A percentile compares a stretch with the other conserved stretches of the same genome.
Conservation (phyloP, 768 basidiomycete genomes). For the Leccinum uliginosum region DNA sequence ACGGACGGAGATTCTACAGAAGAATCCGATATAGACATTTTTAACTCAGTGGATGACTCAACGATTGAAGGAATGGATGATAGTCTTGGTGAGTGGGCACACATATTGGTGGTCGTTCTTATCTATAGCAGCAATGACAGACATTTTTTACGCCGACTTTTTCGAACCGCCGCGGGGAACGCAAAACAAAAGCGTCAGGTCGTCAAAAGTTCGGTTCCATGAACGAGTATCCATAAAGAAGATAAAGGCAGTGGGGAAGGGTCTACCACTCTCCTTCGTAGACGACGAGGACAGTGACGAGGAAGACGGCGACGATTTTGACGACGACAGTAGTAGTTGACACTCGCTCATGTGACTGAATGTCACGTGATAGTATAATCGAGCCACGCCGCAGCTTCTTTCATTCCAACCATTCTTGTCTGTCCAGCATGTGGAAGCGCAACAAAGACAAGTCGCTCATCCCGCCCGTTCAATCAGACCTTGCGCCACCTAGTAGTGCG, state of each 20-base stretch:
- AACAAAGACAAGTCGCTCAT: conserved; percentile 64
- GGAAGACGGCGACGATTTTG: conserved; percentile 35
- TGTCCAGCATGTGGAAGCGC: conserved; percentile 42
- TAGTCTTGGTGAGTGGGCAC: conserved; percentile 34
- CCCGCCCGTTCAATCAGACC: conserved; percentile 54
- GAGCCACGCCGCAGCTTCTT: neutral
- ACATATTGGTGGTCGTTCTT: neutral
- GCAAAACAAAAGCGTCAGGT: conserved; percentile 15
- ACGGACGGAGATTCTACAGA: conserved; percentile 49
- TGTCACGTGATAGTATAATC: conserved; percentile 12
- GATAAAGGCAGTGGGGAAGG: conserved; percentile 70
- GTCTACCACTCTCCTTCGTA: conserved; percentile 46
- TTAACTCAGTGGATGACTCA: conserved; percentile 50
- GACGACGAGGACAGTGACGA: conserved; percentile 32
- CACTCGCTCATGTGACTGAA: neutral
- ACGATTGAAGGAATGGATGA: conserved; percentile 41
- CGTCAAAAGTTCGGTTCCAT: conserved; percentile 66
- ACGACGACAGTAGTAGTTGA: conserved; percentile 23
- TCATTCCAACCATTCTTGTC: neutral
- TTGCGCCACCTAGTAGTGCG: conserved; percentile 23
- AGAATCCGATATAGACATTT: conserved; percentile 61
- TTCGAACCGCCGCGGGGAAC: conserved; percentile 57
- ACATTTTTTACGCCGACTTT: conserved; percentile 71
- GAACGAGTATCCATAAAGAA: conserved; percentile 79
- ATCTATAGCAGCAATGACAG: conserved; percentile 32